Percentiles rank a stretch among this genome's conserved stretches.
Conservation (phyloP, 2,329 filamentous ascomycete genomes). For the Beauveria varroae region DNA sequence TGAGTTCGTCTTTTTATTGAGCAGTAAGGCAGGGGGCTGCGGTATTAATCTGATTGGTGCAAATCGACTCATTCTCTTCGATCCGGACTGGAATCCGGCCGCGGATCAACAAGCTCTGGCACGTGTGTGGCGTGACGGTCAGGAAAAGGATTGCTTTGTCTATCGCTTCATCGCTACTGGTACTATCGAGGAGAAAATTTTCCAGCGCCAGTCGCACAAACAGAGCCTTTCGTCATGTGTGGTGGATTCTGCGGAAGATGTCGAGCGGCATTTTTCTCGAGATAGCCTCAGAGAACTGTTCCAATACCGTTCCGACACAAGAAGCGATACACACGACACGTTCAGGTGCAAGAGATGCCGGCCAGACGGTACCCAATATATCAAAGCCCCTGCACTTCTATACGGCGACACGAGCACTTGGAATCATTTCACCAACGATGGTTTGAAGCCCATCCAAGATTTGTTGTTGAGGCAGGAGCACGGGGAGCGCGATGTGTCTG, state of each 20-base stretch:
- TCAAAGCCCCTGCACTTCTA: slow-evolving; percentile 90
- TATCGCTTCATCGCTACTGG: slow-evolving; percentile 99
- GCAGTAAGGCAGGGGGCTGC: slow-evolving; percentile 92
- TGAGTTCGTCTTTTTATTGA: slow-evolving; percentile 94
- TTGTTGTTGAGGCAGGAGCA: slow-evolving; percentile 81
- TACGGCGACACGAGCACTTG: slow-evolving; percentile 99
- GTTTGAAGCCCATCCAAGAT: slow-evolving; percentile 79
- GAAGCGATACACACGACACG: slow-evolving; percentile 92
- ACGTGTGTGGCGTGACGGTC: slow-evolving; percentile 96
- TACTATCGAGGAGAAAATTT: slow-evolving; percentile 98
- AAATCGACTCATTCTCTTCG: slow-evolving; percentile 90
- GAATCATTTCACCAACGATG: slow-evolving; percentile 91
- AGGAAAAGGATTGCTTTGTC: slow-evolving; percentile 99
- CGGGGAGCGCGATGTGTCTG: slow-evolving; percentile 71
- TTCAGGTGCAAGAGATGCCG: slow-evolving; percentile 97
- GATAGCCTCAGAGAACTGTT: slow-evolving; percentile 90
- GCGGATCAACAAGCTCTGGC: slow-evolving; percentile 95
- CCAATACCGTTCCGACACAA: slow-evolving; percentile 79
- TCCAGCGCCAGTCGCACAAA: slow-evolving; percentile 97
- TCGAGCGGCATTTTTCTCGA: slow-evolving; percentile 90
- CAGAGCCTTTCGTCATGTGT: slow-evolving; percentile 94
- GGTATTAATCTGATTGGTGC: slow-evolving; percentile 93
- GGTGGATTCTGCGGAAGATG: slow-evolving; percentile 92
- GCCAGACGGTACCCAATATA: slow-evolving; percentile 74
- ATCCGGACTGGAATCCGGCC: slow-evolving; percentile 96